Evolutionary conservation across 179 eudicot genomes (phyloP), one percentile per base, ranked within the genome.

Genomic region (Pouteria campechiana): DNA sequence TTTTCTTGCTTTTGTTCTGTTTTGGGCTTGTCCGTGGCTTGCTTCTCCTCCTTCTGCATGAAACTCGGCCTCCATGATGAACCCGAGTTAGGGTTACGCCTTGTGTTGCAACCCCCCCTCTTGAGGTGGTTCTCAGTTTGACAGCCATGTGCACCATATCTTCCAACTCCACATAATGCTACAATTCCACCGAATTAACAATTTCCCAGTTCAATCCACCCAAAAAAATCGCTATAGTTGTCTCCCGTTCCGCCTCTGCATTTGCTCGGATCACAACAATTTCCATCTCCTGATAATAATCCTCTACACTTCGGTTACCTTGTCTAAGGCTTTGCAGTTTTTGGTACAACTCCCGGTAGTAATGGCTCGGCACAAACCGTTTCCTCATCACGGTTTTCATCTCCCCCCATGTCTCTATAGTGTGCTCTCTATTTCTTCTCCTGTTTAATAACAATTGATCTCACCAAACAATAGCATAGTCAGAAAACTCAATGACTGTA

Each of bases 381-480:
- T 20, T 38, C 20, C 15, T 38, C 38, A 51, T 39, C 1, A 39
- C 9, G 1, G 16, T 19, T 7, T 51, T 51, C 46, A 51, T 24
- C 17, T 40, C 17, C 3, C 9, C 45, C 56, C 29, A 51, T 27
- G 37, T 51, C 0, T 28, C 9, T 4, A 18, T 5, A 1, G 16
- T 15, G 3, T 3, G 1, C 17, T 39, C 46, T 16, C 46, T 19
- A 18, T 51, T 51, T 1, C 29, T 15, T 11, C 36, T 39, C 14
- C 23, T 45, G 6, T 13, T 17, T 2, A 16, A 2, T 0, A 14
- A 9, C 3, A 45, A 7, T 11, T 39, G 24, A 18, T 51, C 46
- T 19, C 46, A 51, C 56, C 46, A 51, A 39, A 39, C 5, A 1
- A 39, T 6, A 2, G 28, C 47, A 51, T 51, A 40, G 12, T 51